Evolutionary conservation across 1,284 basidiomycete genomes (phyloP), one percentile per base, ranked within the genome.

Genomic region (Leccinum cinnamomeum): DNA sequence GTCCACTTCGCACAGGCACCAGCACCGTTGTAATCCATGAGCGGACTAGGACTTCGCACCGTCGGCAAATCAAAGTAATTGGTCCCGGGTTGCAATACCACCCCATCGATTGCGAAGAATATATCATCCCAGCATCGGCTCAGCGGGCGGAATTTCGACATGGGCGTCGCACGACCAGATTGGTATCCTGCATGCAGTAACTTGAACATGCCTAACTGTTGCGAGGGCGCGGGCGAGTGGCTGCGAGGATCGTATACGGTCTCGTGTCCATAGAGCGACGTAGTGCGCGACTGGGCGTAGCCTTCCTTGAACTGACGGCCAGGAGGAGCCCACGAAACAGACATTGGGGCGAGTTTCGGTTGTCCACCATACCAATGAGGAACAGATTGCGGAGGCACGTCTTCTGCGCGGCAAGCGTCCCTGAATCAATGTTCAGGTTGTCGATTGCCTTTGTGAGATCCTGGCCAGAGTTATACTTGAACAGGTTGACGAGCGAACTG

Each of bases 251-350:
- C 90, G 69, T 94, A 94, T 70, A 83, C 86, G 1, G 91, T 94
- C 74, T 94, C 91, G 48, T 89, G 87, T 46, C 92, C 92, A 66
- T 94, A 94, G 33, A 91, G 73, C 0, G 90, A 94, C 1, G 84
- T 87, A 7, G 88, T 87, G 35, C 81, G 85, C 8, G 89, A 91
- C 69, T 91, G 88, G 7, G 87, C 82, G 61, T 91, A 91, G 2
- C 84, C 89, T 16, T 89, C 88, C 69, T 83, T 86, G 69, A 84
- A 85, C 70, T 85, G 77, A 69, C 88, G 88, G 16, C 78, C 78
- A 1, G 90, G 90, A 30, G 90, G 90, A 14, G 88, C 86, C 88
- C 90, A 94, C 0, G 91, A 94, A 23, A 23, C 23, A 23, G 23
- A 23, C 23, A 23, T 23, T 23, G 23, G 23, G 23, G 23, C 23